Base-by-base conservation (phyloP, 1,139 yeast species). In the Meyerozyma carpophila region DNA sequence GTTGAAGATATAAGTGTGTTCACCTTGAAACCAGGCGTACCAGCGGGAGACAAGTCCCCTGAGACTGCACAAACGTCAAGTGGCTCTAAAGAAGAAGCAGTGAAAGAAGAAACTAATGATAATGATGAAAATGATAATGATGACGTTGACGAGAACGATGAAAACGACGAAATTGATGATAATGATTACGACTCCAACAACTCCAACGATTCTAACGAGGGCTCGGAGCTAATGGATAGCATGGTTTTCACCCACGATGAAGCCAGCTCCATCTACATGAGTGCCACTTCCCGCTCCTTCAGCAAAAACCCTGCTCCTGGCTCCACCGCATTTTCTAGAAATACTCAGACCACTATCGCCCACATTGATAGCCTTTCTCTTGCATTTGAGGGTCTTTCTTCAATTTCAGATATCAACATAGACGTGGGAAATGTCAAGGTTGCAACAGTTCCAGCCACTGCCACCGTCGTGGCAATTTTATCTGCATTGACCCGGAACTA, bases 261-360 rank as follows among this genome's bases (percentile, higher is more conserved):
- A 49, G 84, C 86, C 2, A 76, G 81, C 40, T 82, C 94, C 1
- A 75, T 89, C 28, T 89, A 87, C 57, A 81, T 87, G 91, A 87
- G 95, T 62, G 95, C 96, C 1, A 69, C 81, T 2, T 81, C 84
- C 0, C 68, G 65, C 46, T 54, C 72, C 3, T 65, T 69, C 51
- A 61, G 45, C 47, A 58, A 50, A 47, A 48, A 42, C 16, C 49
- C 50, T 31, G 31, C 13, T 21, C 16, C 13, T 25, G 26, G 25
- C 14, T 18, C 26, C 37, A 21, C 26, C 2, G 10, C 8, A 8
- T 34, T 21, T 5, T 20, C 37, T 8, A 34, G 16, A 21, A 34
- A 20, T 20, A 8, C 25, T 16, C 37, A 9, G 5, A 11, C 37
- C 26, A 13, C 14, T 5, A 20, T 34, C 7, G 26, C 36, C 3